A percentile compares a stretch with the other conserved stretches of the same genome.
Evolutionary conservation across 129 eudicot species (phyloP).

Genomic region (Saposhnikovia divaricata): DNA sequence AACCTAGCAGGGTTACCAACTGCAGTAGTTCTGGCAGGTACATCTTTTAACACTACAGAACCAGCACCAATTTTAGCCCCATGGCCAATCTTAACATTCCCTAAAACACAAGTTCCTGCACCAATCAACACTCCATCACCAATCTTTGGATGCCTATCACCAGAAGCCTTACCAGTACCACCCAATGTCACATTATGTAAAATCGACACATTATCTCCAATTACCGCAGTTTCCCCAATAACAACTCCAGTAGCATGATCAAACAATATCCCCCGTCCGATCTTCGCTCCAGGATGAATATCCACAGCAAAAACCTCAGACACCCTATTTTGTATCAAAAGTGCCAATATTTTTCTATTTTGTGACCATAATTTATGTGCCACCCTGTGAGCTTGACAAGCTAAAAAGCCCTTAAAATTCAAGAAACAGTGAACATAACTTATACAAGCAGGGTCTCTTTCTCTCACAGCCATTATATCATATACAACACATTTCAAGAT

Average conservation of each 20-base stretch:
- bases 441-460: conserved; percentile 89
- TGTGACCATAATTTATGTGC: conserved; percentile 67
- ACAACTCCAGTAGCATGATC: conserved; percentile 96
- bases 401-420: conserved; percentile 79
- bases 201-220: conserved; percentile 80
- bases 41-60: conserved; percentile 68
- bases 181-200: conserved; percentile 93
- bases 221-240: conserved; percentile 81
- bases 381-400: conserved; percentile 77
- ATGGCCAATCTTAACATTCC: conserved; percentile 64
- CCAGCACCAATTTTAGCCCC: conserved; percentile 96
- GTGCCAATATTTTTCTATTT: conserved; percentile 53
- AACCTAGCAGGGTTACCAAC: conserved; percentile 92
- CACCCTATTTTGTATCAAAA: conserved; percentile 72
- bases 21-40: conserved; percentile 78
- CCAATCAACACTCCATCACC: conserved; percentile 95
- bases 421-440: conserved; percentile 80
- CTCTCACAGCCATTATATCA: conserved; percentile 72
- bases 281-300: conserved; percentile 87
- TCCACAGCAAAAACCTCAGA: conserved; percentile 86
- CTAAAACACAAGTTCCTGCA: conserved; percentile 92
- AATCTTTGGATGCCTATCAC: conserved; percentile 86
- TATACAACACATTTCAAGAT: conserved; percentile 33
- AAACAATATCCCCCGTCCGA: conserved; percentile 74
- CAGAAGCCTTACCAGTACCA: conserved; percentile 78